Evolutionary conservation across 129 eudicot species (phyloP), one percentile per base, ranked within the genome.

Genomic region (Dittrichia graveolens): DNA sequence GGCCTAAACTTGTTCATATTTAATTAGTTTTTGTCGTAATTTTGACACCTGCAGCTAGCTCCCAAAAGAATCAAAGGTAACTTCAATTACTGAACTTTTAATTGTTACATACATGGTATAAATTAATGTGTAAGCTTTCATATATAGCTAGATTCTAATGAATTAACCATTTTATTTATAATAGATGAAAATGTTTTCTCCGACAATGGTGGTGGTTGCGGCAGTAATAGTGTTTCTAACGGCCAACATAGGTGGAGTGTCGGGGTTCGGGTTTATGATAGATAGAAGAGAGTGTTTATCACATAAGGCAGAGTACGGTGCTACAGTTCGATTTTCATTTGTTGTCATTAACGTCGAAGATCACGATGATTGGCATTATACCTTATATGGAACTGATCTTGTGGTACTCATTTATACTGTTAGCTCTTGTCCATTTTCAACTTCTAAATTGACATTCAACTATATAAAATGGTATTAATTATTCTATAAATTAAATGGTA

Each of bases 231-330:
- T 84, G 54, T 75, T 72, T 52, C 15, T 78, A 41, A 71, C 79
- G 39, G 76, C 74, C 8, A 70, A 75, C 59, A 13, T 79, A 44
- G 80, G 78, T 19, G 84, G 75, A 9, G 86, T 79, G 61, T 61
- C 75, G 43, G 92, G 95, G 67, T 83, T 91, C 24, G 82, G 97
- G 71, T 81, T 91, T 78, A 82, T 82, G 44, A 80, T 91, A 61
- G 95, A 88, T 34, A 76, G 85, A 52, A 89, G 84, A 75, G 97
- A 91, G 66, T 88, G 97, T 60, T 75, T 85, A 3, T 86, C 95
- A 0, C 89, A 88, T 67, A 86, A 91, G 75, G 95, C 70, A 16
- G 85, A 86, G 76, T 67, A 72, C 49, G 97, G 92, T 61, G 84
- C 80, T 8, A 88, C 85, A 1, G 87, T 91, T 61, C 90, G 87